Percentiles rank a stretch among this genome's conserved stretches.
Conservation (phyloP, 768 basidiomycete genomes). For the Neoboletus subvelutipes region DNA sequence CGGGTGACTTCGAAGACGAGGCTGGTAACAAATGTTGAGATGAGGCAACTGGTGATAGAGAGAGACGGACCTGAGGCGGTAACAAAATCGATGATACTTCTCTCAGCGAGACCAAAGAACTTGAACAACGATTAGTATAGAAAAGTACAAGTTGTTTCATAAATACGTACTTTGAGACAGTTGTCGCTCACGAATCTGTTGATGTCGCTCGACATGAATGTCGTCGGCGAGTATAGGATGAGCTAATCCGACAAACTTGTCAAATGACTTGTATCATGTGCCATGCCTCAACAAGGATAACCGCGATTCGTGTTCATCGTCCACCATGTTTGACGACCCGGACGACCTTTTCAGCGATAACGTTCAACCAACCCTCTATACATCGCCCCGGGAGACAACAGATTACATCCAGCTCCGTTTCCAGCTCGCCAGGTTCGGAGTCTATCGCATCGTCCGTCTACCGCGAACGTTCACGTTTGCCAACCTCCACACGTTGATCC, state of each 20-base stretch:
- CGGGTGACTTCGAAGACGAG: slow-evolving; percentile 79
- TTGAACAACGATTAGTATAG: slow-evolving; percentile 28
- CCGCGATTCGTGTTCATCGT: not conserved
- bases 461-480: slow-evolving; percentile 32
- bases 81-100: slow-evolving; percentile 83
- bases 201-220: slow-evolving; percentile 59
- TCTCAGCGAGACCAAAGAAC: slow-evolving; percentile 85
- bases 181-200: slow-evolving; percentile 79
- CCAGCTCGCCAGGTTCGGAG: slow-evolving; percentile 28
- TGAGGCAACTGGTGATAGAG: too few species aligned
- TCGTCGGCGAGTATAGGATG: not conserved
- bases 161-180: slow-evolving; percentile 54
- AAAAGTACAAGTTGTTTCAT: not conserved
- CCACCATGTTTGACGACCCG: slow-evolving; percentile 9
- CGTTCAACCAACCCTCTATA: slow-evolving; percentile 1
- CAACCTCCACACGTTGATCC: slow-evolving; percentile 30
- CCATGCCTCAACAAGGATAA: not conserved
- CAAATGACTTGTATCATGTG: not conserved
- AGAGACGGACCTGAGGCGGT: slow-evolving; percentile 69
- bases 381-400: slow-evolving; percentile 10
- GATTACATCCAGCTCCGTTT: slow-evolving; percentile 31
- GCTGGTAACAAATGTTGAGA: slow-evolving; percentile 37
- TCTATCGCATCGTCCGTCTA: slow-evolving; percentile 26
- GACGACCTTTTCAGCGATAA: not conserved
- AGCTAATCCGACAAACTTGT: not conserved